Conservation (phyloP, 306 rosid genomes). For the Rosa rugosa region DNA sequence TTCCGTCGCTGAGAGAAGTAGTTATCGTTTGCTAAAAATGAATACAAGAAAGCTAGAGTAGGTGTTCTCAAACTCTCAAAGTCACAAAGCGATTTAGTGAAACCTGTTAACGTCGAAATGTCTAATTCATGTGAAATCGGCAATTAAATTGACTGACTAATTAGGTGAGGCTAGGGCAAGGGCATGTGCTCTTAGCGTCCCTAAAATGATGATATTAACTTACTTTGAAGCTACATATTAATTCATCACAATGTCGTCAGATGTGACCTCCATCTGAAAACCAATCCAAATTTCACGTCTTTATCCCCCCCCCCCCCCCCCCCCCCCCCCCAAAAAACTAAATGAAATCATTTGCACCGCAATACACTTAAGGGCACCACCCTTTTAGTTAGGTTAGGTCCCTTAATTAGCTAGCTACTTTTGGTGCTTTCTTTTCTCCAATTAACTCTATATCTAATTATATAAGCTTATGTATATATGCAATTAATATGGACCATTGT, state of each 20-base stretch:
- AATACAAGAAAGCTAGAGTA: background rate
- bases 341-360: background rate
- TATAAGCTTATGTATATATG: too few relatives aligned
- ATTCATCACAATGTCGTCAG: background rate
- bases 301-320: background rate
- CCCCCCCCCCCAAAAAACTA: background rate
- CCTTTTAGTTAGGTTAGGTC: background rate
- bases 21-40: background rate
- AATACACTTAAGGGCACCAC: background rate
- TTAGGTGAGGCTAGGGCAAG: constrained; percentile 1
- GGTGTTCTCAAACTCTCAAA: background rate
- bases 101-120: background rate
- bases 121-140: background rate
- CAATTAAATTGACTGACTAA: constrained; percentile 10
- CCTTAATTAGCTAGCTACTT: background rate
- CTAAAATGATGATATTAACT: background rate
- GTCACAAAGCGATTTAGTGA: background rate
- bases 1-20: background rate
- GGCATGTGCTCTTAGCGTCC: background rate
- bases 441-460: too few relatives aligned
- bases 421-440: background rate
- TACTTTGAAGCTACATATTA: background rate
- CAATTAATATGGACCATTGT: too few relatives aligned
- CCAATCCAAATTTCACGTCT: background rate
- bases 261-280: background rate